Percentiles rank a stretch among this genome's conserved stretches.
These are phyloP conservation scores for Retiboletus flavoniger DNA, from an alignment of 1,284 basidiomycete genomes.

Conservation along the genomic window DNA sequence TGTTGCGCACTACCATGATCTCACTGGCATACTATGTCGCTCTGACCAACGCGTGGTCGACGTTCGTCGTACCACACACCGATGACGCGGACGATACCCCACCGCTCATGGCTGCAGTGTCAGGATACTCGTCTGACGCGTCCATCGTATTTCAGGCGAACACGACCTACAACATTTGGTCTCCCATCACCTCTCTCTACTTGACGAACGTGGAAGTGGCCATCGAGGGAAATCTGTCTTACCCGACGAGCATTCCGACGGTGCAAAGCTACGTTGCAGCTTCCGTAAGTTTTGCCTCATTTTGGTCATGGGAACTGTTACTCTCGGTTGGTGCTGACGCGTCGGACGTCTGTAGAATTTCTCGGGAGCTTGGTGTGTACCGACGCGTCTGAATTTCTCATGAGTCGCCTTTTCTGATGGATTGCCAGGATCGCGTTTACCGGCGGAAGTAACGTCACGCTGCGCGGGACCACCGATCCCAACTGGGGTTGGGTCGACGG, in stretches of 20 bases:
- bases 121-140: slow-evolving; percentile 42
- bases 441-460: slow-evolving; percentile 56
- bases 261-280: slow-evolving; percentile 39
- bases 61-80: slow-evolving; percentile 51
- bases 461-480: slow-evolving; percentile 52
- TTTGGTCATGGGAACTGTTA: too few species aligned
- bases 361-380: slow-evolving; percentile 39
- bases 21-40: neutral
- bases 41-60: slow-evolving; percentile 41
- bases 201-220: slow-evolving; percentile 56
- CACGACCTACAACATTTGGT: slow-evolving; percentile 57
- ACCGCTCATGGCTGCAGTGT: slow-evolving; percentile 42
- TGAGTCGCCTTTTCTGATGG: neutral
- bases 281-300: neutral
- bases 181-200: slow-evolving; percentile 53
- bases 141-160: slow-evolving; percentile 58
- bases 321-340: neutral
- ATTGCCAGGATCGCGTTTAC: slow-evolving; percentile 46
- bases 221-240: slow-evolving; percentile 59
- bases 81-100: slow-evolving; percentile 53
- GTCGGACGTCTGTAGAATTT: slow-evolving; percentile 37
- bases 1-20: neutral
- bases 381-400: too few species aligned
- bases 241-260: slow-evolving; percentile 51
- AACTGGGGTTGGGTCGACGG: slow-evolving; percentile 62